phyloP scores from a whole-genome alignment of 768 basidiomycete species.

The Collybia sordida region DNA sequence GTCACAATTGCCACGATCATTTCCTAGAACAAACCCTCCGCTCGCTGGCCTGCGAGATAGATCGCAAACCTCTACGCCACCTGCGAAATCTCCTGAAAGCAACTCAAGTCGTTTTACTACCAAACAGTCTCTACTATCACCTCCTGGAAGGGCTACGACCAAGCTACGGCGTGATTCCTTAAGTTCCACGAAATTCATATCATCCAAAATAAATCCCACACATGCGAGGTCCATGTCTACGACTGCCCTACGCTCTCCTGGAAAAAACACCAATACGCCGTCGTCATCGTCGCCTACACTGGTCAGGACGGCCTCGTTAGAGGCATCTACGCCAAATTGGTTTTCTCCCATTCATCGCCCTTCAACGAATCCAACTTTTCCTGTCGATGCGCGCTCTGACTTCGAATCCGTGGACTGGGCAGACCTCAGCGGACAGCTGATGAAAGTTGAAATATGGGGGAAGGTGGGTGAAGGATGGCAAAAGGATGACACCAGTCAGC shows the following conservation, averaged over 20 bases:
- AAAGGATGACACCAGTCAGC: constrained; percentile 26
- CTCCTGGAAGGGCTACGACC: constrained; percentile 16
- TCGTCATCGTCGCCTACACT: constrained; percentile 12
- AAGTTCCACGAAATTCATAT: constrained; percentile 7
- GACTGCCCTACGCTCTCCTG: constrained; percentile 19
- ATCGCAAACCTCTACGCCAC: constrained; percentile 3
- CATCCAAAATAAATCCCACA: constrained; percentile 10
- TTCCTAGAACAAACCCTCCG: not conserved
- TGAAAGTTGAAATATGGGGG: constrained; percentile 64
- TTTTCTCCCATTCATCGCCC: constrained; percentile 79
- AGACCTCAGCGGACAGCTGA: constrained; percentile 47
- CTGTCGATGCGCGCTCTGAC: constrained; percentile 50
- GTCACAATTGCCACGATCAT: not conserved
- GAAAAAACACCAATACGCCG: constrained; percentile 14
- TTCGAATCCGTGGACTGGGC: constrained; percentile 55
- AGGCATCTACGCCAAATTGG: constrained; percentile 54
- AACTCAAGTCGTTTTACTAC: constrained; percentile 12
- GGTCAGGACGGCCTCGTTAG: constrained; percentile 21
- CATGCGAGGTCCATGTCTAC: constrained; percentile 26
- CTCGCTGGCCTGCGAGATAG: constrained; percentile 4
- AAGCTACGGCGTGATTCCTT: constrained; percentile 21
- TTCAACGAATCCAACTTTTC: constrained; percentile 81
- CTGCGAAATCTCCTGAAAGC: constrained; percentile 16
- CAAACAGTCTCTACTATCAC: constrained; percentile 18
- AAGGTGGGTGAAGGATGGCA: constrained; percentile 30